Base-by-base conservation (phyloP, 2,329 filamentous ascomycete species). In the Epichloe sibirici region DNA sequence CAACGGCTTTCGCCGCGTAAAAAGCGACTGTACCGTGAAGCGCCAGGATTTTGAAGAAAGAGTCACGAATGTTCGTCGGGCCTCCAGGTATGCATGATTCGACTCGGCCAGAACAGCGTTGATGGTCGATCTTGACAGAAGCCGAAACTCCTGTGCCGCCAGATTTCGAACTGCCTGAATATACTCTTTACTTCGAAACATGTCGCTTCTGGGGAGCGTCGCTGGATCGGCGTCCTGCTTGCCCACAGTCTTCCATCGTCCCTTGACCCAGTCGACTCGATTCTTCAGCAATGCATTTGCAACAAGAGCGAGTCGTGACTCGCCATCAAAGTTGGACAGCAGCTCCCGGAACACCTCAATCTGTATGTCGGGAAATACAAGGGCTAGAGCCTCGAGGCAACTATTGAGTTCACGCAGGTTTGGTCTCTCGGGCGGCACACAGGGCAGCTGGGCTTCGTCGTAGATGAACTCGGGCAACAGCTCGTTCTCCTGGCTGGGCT, bases 301-400 rank as follows among this genome's bases (percentile, higher is more conserved):
- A 31, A 90, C 83, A 48, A 93, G 76, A 44, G 87, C 83, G 25
- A 91, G 70, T 57, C 86, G 75, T 56, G 86, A 91, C 66, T 90
- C 85, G 60, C 83, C 81, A 61, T 85, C 84, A 63, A 90, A 85
- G 61, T 75, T 85, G 40, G 76, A 70, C 48, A 93, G 79, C 78
- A 93, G 86, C 71, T 91, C 87, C 45, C 87, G 80, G 63, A 93
- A 88, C 17, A 90, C 87, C 59, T 90, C 86, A 55, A 87, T 75
- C 66, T 89, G 85, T n/a, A 90, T 74, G 66, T 90, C 81, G 31
- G 88, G 88, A 58, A 93, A 93, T 8, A 90, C 76, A 47, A 80
- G 80, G 23, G 82, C 79, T 44, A 93, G 77, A 12, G 77, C 80
- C 55, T 79, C 78, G 57, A 93, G 79, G 59, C 81, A 77, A 49